phyloP scores from a whole-genome alignment of 805 yeast species.

The Saccharomycopsis sp. region DNA sequence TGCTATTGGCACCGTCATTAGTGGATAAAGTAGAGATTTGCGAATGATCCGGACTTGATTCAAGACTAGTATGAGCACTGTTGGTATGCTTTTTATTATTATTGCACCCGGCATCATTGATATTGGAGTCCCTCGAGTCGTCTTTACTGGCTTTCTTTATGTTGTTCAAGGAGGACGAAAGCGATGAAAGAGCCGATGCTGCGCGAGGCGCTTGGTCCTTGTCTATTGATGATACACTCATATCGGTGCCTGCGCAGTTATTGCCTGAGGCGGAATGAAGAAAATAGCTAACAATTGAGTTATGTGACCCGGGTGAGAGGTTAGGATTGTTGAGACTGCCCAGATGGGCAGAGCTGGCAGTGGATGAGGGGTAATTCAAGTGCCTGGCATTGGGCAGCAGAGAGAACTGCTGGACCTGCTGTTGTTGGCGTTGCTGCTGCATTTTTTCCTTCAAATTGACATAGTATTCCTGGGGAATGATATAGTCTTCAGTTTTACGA shows the following conservation, averaged over 20 bases:
- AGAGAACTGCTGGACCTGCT: not conserved
- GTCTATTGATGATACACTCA: not conserved
- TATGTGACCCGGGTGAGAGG: conserved; percentile 1
- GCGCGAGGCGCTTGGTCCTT: not conserved
- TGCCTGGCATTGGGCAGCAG: not conserved
- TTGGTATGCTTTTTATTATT: not conserved
- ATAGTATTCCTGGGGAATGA: conserved; percentile 15
- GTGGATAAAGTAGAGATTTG: not conserved
- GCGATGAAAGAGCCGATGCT: not conserved
- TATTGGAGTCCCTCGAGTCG: not conserved
- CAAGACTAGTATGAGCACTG: not conserved
- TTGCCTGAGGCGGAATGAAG: not conserved
- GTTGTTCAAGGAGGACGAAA: not conserved
- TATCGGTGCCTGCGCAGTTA: not conserved
- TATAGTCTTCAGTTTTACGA: conserved; percentile 24
- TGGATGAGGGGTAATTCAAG: not conserved
- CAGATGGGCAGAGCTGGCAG: not conserved
- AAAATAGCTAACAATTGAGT: not conserved
- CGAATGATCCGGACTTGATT: not conserved
- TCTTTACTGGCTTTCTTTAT: not conserved
- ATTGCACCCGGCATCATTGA: not conserved
- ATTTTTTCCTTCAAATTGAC: conserved; percentile 10
- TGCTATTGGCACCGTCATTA: not conserved
- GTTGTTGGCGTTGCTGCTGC: conserved; percentile 8
- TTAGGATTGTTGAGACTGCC: not conserved